Base-by-base conservation (phyloP, 176 grass and related monocot genomes). In the Bolboschoenus planiculmis region DNA sequence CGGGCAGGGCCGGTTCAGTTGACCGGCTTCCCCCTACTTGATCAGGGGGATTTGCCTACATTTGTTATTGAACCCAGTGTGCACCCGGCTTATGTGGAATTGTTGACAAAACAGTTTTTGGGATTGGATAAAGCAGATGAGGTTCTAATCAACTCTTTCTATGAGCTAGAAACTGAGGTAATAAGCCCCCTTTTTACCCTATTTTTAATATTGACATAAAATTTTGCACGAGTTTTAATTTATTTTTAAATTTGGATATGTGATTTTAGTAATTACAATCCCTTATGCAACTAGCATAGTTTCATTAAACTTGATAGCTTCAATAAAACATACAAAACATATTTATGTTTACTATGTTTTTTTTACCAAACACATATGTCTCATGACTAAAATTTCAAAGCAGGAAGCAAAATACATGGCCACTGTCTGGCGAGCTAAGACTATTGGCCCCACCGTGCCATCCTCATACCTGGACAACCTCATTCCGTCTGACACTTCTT, bases 91-190 rank as follows among this genome's bases (percentile, higher is more conserved):
- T 91, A 89, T 82, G 81, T 86, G 34, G 87, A 92, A 47, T 0
- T 90, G 30, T 83, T 93, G 3, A 54, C 88, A 31, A 79, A 63
- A 0, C 94, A 97, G 87, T 97, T 89, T 90, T 18, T 75, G 54
- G 80, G 84, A 16, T 78, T 88, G 58, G 88, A 91, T 30, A 39
- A 84, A 0, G 87, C 66, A 20, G 92, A 92, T 46, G 85, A 89
- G 35, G 90, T 97, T 8, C 80, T 97, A 0, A 84, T 97, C 58
- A 97, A 97, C 33, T 94, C 92, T 1, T 81, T 91, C 87, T 87
- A 88, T 39, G 95, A 94, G 78, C 87, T 94, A 3, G 95, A 97
- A 35, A 82, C 90, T 2, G 42, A 92, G 89, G 91, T 93, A 60
- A 57, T 21, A 57, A 4, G 21, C 1, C 21, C 35, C 33, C 65